A percentile compares a stretch with the other conserved stretches of the same genome.
phyloP scores from a whole-genome alignment of 148 eudicot species.

The Rhododendron simsii region DNA sequence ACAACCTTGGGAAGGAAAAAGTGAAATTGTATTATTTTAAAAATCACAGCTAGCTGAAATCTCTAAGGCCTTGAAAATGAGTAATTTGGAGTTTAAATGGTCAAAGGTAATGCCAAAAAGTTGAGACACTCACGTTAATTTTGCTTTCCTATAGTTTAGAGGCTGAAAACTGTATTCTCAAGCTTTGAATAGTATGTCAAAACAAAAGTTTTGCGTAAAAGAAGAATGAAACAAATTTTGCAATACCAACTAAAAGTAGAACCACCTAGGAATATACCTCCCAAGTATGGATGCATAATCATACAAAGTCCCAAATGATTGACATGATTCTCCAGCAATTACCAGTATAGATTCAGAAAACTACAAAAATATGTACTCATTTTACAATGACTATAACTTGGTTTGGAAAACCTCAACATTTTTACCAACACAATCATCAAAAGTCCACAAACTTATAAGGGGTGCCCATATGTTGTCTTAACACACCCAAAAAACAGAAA shows the following conservation, averaged over 20 bases:
- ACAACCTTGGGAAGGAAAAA: background rate
- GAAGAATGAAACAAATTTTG: background rate
- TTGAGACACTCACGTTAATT: background rate
- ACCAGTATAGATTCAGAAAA: background rate
- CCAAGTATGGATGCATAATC: background rate
- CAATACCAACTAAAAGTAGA: background rate
- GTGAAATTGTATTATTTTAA: background rate
- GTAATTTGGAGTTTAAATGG: background rate
- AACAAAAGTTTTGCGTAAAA: background rate
- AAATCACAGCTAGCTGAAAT: background rate
- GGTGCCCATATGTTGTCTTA: background rate
- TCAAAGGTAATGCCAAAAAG: background rate
- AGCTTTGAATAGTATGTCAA: background rate
- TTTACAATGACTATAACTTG: background rate
- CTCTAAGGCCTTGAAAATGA: background rate
- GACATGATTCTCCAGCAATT: background rate
- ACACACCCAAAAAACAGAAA: background rate
- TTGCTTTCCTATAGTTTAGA: background rate
- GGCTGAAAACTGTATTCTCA: background rate
- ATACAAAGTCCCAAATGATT: background rate
- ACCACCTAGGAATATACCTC: background rate
- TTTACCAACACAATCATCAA: background rate
- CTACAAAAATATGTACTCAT: background rate
- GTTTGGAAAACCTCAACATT: background rate
- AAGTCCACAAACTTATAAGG: background rate